Evolutionary conservation across 768 basidiomycete genomes (phyloP), one percentile per base, ranked within the genome.

Genomic region (Russula sp.): DNA sequence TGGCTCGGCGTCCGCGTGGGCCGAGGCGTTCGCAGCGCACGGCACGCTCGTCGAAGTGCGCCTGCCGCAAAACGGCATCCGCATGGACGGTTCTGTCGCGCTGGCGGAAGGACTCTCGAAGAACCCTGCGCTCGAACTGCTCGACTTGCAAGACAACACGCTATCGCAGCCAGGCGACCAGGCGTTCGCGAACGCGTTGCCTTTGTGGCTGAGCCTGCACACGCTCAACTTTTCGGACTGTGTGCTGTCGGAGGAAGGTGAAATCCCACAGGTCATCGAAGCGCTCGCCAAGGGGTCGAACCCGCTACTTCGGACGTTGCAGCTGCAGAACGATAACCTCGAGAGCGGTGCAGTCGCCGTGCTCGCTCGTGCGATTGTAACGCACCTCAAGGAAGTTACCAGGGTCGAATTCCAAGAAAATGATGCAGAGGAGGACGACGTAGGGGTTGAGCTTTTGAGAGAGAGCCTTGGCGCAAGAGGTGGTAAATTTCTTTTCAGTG

Each of bases 51-150:
- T 78, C 56, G 92, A 97, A 66, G 87, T 98, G 35, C 82, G 90
- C 60, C 87, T 98, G 86, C 90, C 91, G n/a, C 95, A 98, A 78
- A 98, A 99, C 70, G 97, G 96, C 5, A 98, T 99, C 68, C 81
- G 93, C 65, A 91, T 91, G 86, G 87, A 87, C 60, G 97, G 97
- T 5, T 88, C 96, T 69, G 81, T 80, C 9, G 82, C 83, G 11
- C 82, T 99, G 25, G 90, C 91, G 6, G 71, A 73, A 25, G 96
- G 94, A 5, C 73, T 99, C 36, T 73, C 83, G 13, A 78, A 85
- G 59, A 88, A 87, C 71, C 75, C 78, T 3, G 75, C 78, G 45
- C 76, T 99, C 55, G 78, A 84, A 69, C 75, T 85, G 65, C 81
- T 99, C 69, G 94, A 99, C 78, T 75, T 99, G 51, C 93, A 98